A percentile compares a stretch with the other conserved stretches of the same genome.
phyloP scores from a whole-genome alignment of 768 basidiomycete species.

The Sarcomyxa edulis region DNA sequence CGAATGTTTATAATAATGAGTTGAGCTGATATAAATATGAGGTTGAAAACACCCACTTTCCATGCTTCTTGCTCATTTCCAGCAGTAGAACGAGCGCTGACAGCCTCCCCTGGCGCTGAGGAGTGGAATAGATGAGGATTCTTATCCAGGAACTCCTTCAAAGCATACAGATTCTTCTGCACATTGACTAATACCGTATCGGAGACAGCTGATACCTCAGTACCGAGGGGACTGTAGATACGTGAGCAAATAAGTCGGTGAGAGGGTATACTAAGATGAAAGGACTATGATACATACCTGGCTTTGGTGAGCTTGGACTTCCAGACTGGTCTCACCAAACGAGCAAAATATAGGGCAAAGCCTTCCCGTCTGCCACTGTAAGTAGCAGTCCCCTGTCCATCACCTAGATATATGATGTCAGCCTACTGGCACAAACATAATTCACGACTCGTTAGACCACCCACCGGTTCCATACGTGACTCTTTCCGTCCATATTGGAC shows the following conservation, averaged over 20 bases:
- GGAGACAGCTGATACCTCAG: conserved; percentile 56
- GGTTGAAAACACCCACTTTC: conserved; percentile 50
- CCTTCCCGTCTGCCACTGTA: conserved; percentile 91
- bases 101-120: conserved; percentile 60
- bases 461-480: conserved; percentile 71
- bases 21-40: conserved; percentile 3
- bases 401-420: conserved; percentile 31
- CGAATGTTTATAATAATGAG: conserved; percentile 9
- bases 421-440: conserved; percentile 1
- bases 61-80: conserved; percentile 81
- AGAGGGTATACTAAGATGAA: neutral
- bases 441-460: conserved; percentile 16
- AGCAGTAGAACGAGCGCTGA: conserved; percentile 49
- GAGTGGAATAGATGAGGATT: conserved; percentile 86
- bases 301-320: conserved; percentile 66
- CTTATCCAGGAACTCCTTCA: conserved; percentile 73
- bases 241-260: too few species aligned
- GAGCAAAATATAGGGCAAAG: conserved; percentile 79
- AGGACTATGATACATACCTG: conserved; percentile 37
- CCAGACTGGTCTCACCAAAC: conserved; percentile 87
- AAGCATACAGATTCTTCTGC: conserved; percentile 72
- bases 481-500: conserved; percentile 78
- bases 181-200: conserved; percentile 62
- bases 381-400: conserved; percentile 65
- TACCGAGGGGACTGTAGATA: conserved; percentile 29